A percentile compares a stretch with the other conserved stretches of the same genome.
These are phyloP conservation scores for Mucor circinelloides DNA, from an alignment of 371 early-diverging fungal genomes.

Conservation along the genomic window DNA sequence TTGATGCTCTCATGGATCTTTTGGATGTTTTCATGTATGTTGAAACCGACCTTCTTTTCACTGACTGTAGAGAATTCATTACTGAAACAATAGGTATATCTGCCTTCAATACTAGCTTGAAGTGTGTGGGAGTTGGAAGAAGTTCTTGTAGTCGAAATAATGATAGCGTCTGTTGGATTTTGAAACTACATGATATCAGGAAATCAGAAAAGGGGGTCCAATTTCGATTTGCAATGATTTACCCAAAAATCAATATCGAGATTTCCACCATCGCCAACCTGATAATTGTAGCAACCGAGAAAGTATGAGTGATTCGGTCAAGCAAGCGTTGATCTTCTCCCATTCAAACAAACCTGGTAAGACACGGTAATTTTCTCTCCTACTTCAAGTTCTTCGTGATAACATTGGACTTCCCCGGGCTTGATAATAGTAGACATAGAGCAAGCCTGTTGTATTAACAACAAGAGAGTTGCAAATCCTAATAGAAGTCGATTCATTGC, in stretches of 20 bases:
- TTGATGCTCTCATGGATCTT: constrained; percentile 35
- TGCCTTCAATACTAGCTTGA: constrained; percentile 58
- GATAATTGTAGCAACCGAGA: not conserved
- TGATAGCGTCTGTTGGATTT: constrained; percentile 49
- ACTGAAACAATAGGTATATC: constrained; percentile 77
- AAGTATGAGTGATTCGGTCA: not conserved
- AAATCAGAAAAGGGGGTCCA: not conserved
- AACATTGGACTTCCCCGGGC: constrained; percentile 48
- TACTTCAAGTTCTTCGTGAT: constrained; percentile 59
- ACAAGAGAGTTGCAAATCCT: constrained; percentile 10
- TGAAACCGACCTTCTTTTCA: constrained; percentile 58
- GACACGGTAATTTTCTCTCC: constrained; percentile 68
- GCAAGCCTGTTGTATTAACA: constrained; percentile 5
- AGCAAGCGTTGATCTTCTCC: not conserved
- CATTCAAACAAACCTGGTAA: constrained; percentile 54
- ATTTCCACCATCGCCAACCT: constrained; percentile 73
- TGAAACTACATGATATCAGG: constrained; percentile 6
- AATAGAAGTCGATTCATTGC: constrained; percentile 18
- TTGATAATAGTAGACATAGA: constrained; percentile 14
- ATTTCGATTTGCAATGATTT: constrained; percentile 9
- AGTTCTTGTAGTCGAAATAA: constrained; percentile 52
- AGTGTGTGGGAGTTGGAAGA: constrained; percentile 58
- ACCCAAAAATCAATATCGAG: constrained; percentile 80
- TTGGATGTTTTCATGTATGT: constrained; percentile 50
- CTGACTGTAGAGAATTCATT: constrained; percentile 60